These are phyloP conservation scores for Pholiota adiposa DNA, from an alignment of 1,284 basidiomycete species.

Conservation along the genomic window DNA sequence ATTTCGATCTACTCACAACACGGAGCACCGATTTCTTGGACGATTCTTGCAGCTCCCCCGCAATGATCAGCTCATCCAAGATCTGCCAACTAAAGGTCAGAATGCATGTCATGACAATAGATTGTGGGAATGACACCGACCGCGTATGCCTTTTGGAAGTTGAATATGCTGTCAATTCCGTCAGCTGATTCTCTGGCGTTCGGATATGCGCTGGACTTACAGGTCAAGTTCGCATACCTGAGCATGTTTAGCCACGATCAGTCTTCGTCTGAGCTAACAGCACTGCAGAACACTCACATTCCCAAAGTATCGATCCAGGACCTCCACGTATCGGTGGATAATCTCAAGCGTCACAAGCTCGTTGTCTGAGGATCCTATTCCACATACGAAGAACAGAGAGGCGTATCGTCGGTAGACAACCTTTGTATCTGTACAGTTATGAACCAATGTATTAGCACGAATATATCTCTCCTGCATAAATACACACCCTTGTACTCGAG, in stretches of 20 bases:
- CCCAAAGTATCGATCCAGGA: conserved; percentile 98
- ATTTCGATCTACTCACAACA: conserved; percentile 36
- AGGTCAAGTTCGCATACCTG: conserved; percentile 97
- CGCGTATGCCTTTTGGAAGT: conserved; percentile 97
- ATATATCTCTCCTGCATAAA: background rate
- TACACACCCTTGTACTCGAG: conserved; percentile 94
- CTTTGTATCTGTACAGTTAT: conserved; percentile 76
- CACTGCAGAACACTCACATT: conserved; percentile 62
- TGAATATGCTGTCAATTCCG: conserved; percentile 78
- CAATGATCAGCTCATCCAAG: conserved; percentile 96
- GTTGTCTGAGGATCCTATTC: conserved; percentile 90
- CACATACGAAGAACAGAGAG: conserved; percentile 97
- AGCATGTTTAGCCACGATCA: conserved; percentile 5
- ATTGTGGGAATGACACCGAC: conserved; percentile 62
- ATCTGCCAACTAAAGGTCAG: conserved; percentile 52
- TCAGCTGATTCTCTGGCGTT: conserved; percentile 15
- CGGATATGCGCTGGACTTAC: conserved; percentile 47
- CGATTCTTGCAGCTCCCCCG: conserved; percentile 97
- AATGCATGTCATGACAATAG: background rate
- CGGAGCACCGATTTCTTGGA: conserved; percentile 95
- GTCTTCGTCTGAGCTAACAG: conserved; percentile 15
- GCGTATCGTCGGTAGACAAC: conserved; percentile 98
- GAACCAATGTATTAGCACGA: conserved; percentile 1
- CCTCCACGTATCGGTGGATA: conserved; percentile 98
- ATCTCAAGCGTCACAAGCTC: conserved; percentile 94